Base-by-base conservation (phyloP, 2,329 filamentous ascomycete species). In the Mollisia scopiformis region DNA sequence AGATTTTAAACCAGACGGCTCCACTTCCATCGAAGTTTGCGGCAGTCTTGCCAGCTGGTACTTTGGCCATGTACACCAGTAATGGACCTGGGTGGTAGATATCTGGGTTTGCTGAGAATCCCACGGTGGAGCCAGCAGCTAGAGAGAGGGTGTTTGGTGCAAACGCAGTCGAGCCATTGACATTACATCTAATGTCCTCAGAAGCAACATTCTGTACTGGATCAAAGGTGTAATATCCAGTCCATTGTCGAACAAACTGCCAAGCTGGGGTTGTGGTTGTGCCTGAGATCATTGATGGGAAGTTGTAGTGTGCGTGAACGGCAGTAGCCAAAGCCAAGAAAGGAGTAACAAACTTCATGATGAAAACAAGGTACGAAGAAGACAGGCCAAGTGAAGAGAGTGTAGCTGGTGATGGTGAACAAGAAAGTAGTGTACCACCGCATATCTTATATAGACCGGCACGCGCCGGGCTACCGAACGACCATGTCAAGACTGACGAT, bases 111-210 rank as follows among this genome's bases (percentile, higher is more conserved):
- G 57, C 68, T 10, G 60, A 63, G 23, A 69, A 71, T 4, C 66
- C 65, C 16, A 69, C 31, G 7, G 59, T 65, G 2, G 56, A 55
- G 0, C 69, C 69, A n/a, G 69, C 68, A n/a, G 69, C 61, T 23
- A 72, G 67, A 6, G 65, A 61, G 16, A 66, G 51, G 14, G 61
- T 72, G 7, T 53, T 25, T 5, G 64, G 21, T 2, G 66, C 68
- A 19, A 65, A 68, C 3, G 56, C 72, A 5, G 62, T 61, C 11
- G 64, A 70, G 25, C 73, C 76, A 51, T 76, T 69, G 43, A 74
- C 73, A 58, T 74, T 71, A 47, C 77, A 78, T 61, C 77, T 75
- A 62, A 78, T 76, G 59, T 78, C 75, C 59, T 75, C 73, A 23
- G 71, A 69, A 10, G 75, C 70, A 25, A 78, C 73, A 11, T 62